These are phyloP conservation scores for Neoscytalidium dimidiatum DNA, from an alignment of 2,329 filamentous ascomycete species.

Conservation along the genomic window DNA sequence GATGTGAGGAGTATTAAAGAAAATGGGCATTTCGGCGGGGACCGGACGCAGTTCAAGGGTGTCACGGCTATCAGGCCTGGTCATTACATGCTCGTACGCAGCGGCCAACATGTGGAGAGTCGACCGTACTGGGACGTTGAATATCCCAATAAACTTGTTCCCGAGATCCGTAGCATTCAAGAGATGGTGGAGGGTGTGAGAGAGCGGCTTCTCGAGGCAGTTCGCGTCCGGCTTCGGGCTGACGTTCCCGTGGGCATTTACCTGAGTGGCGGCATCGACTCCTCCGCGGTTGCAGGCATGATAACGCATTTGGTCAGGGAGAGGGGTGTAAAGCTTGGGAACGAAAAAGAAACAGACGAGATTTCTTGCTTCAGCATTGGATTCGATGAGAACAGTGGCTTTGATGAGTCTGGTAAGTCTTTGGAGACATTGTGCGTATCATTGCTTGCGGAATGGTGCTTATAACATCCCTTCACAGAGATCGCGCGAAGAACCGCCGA, in stretches of 20 bases:
- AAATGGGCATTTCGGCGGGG: slow-evolving; percentile 43
- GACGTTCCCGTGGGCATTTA: slow-evolving; percentile 59
- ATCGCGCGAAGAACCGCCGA: slow-evolving; percentile 48
- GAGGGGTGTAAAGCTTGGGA: slow-evolving; percentile 46
- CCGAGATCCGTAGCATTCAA: slow-evolving; percentile 45
- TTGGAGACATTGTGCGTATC: neutral
- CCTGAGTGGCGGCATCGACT: slow-evolving; percentile 58
- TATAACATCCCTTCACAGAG: slow-evolving; percentile 26
- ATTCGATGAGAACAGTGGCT: slow-evolving; percentile 51
- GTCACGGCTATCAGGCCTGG: slow-evolving; percentile 47
- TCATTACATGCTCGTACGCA: slow-evolving; percentile 37
- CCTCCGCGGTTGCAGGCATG: slow-evolving; percentile 56
- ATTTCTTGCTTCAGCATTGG: slow-evolving; percentile 51
- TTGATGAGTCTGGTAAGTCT: slow-evolving; percentile 44
- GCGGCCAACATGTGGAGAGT: slow-evolving; percentile 28
- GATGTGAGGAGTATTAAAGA: slow-evolving; percentile 46
- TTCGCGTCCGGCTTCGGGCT: slow-evolving; percentile 52
- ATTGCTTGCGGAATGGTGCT: neutral
- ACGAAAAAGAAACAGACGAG: slow-evolving; percentile 32
- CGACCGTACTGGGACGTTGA: slow-evolving; percentile 52
- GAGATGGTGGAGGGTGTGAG: slow-evolving; percentile 53
- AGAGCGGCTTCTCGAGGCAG: slow-evolving; percentile 49
- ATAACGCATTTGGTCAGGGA: slow-evolving; percentile 50
- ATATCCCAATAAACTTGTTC: slow-evolving; percentile 50
- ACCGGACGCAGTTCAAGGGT: slow-evolving; percentile 50